These are phyloP conservation scores for Psilocybe sp. DNA, from an alignment of 768 basidiomycete genomes.

Conservation along the genomic window DNA sequence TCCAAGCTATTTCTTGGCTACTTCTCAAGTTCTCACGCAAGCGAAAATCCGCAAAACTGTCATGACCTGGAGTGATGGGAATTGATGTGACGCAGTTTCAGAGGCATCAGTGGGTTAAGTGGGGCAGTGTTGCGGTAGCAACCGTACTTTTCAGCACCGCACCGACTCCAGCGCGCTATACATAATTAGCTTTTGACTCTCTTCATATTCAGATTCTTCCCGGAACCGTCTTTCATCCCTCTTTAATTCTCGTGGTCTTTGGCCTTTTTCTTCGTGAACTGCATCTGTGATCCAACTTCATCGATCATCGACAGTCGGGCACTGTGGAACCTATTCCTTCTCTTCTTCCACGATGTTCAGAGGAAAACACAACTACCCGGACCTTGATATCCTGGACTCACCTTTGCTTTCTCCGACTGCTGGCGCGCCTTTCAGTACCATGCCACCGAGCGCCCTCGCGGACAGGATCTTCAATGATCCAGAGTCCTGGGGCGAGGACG, in stretches of 20 bases:
- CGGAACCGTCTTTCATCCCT: neutral
- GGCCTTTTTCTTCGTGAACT: conserved; percentile 4
- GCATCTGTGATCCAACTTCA: conserved; percentile 3
- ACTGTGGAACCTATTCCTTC: conserved; percentile 20
- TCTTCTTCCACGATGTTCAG: conserved; percentile 23
- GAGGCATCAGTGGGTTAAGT: no score
- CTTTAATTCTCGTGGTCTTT: conserved; percentile 7
- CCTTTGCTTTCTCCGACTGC: conserved; percentile 19
- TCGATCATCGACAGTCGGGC: conserved; percentile 26
- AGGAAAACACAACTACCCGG: conserved; percentile 26
- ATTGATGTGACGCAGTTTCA: no score
- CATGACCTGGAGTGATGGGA: no score
- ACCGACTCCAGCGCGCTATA: neutral
- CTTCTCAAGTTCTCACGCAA: no score
- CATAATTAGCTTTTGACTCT: neutral
- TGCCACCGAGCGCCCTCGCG: conserved; percentile 37
- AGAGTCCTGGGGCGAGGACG: conserved; percentile 34
- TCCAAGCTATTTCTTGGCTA: no score
- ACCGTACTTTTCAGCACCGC: no score
- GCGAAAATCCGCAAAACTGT: no score
- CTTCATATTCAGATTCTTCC: neutral
- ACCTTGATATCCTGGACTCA: conserved; percentile 25
- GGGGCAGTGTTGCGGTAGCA: no score
- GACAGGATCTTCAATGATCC: conserved; percentile 43
- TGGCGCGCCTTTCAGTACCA: conserved; percentile 23